These are phyloP conservation scores for Punica granatum DNA, from an alignment of 345 rosid species.

Conservation along the genomic window DNA sequence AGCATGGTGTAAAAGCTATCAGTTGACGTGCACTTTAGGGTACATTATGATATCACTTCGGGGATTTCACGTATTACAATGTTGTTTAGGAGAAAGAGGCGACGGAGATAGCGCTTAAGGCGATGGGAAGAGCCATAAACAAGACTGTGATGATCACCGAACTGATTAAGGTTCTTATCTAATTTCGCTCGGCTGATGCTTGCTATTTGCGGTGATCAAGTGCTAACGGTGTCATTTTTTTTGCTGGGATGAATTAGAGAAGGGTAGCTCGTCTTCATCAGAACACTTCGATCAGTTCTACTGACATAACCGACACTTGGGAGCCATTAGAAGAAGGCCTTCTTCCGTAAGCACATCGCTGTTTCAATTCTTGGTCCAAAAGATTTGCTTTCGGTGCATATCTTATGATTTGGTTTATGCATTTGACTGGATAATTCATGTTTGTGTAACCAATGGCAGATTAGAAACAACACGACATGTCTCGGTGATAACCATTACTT, in stretches of 20 bases:
- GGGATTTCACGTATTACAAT: not conserved
- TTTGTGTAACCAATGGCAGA: slow-evolving; percentile 16
- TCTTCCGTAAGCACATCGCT: slow-evolving; percentile 36
- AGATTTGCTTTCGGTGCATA: not conserved
- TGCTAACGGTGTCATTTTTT: not conserved
- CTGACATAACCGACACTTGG: too few species aligned
- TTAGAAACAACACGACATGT: slow-evolving; percentile 64
- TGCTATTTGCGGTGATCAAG: too few species aligned
- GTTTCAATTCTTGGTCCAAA: not conserved
- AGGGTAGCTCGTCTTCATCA: slow-evolving; percentile 46
- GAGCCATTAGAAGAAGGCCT: slow-evolving; percentile 60
- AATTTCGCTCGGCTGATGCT: too few species aligned
- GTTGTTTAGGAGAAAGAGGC: slow-evolving; percentile 67
- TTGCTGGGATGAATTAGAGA: slow-evolving; percentile 19
- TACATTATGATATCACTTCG: not conserved
- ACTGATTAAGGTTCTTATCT: slow-evolving; percentile 57
- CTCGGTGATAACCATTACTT: slow-evolving; percentile 43
- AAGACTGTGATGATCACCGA: slow-evolving; percentile 94
- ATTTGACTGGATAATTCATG: too few species aligned
- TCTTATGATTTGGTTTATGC: not conserved
- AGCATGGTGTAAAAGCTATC: not conserved
- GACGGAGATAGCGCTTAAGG: slow-evolving; percentile 77
- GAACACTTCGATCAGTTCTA: slow-evolving; percentile 30
- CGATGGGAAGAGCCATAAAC: slow-evolving; percentile 98
- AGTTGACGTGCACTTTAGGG: not conserved